A percentile compares a stretch with the other conserved stretches of the same genome.
Evolutionary conservation across 2,329 filamentous ascomycete species (phyloP).

Genomic region (Aspergillus fumigatus): DNA sequence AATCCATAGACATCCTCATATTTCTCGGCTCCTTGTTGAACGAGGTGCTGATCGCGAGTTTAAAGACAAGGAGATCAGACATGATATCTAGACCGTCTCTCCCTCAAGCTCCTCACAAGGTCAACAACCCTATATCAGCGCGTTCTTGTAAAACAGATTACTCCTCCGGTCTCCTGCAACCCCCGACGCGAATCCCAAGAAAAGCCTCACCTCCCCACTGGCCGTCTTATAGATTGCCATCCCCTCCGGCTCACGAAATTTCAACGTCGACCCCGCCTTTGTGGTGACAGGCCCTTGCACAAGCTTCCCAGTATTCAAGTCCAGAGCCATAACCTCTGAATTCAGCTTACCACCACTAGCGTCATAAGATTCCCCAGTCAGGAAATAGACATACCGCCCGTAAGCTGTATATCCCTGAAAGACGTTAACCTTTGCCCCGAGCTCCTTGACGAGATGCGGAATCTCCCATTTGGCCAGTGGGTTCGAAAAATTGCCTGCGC

Average conservation of each 20-base stretch:
- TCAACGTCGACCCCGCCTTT: constrained; percentile 15
- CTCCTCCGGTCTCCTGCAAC: constrained; percentile 12
- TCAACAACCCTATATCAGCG: constrained; percentile 5
- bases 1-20: too few species aligned
- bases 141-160: constrained; percentile 20
- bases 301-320: constrained; percentile 17
- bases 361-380: constrained; percentile 15
- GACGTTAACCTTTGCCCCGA: constrained; percentile 1
- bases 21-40: too few species aligned
- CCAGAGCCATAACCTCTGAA: constrained; percentile 13
- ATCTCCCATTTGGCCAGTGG: constrained; percentile 13
- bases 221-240: constrained; percentile 18
- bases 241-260: constrained; percentile 19
- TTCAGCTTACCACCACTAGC: constrained; percentile 9
- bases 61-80: too few species aligned
- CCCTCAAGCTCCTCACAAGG: too few species aligned
- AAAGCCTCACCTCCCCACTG: constrained; percentile 15
- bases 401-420: constrained; percentile 17
- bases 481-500: constrained; percentile 12
- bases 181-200: constrained; percentile 20
- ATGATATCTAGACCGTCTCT: too few species aligned
- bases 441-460: constrained; percentile 3
- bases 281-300: constrained; percentile 16
- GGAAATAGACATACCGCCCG: constrained; percentile 16
- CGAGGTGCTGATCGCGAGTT: too few species aligned